Percentiles rank a stretch among this genome's conserved stretches.
Conservation (phyloP, 2,329 filamentous ascomycete species). For the Fusarium armeniacum region DNA sequence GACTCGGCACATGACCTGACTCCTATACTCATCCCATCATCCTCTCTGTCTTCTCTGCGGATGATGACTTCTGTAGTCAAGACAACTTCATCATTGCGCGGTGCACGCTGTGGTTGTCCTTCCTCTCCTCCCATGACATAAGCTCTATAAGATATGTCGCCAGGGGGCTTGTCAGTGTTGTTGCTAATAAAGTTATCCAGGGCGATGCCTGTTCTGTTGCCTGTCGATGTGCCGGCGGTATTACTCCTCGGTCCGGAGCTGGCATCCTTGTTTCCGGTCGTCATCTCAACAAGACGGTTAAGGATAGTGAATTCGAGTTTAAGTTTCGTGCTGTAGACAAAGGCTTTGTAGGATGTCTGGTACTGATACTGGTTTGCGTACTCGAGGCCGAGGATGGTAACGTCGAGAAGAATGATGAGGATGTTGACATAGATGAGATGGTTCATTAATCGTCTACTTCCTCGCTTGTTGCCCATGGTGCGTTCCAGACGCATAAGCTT, state of each 20-base stretch:
- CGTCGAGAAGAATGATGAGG: constrained; percentile 62
- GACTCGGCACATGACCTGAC: constrained; percentile 38
- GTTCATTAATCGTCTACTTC: constrained; percentile 49
- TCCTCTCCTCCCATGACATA: constrained; percentile 48
- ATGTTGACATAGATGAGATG: constrained; percentile 63
- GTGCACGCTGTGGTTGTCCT: neutral
- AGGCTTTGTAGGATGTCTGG: constrained; percentile 56
- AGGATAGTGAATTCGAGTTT: constrained; percentile 59
- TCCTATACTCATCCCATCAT: constrained; percentile 38
- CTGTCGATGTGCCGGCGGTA: constrained; percentile 16
- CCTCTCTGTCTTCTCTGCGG: constrained; percentile 39
- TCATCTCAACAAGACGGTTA: constrained; percentile 56
- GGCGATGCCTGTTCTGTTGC: constrained; percentile 35
- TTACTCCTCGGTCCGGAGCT: constrained; percentile 47
- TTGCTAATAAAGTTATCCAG: constrained; percentile 45
- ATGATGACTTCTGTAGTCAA: constrained; percentile 49
- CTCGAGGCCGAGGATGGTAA: constrained; percentile 58
- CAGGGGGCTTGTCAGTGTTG: constrained; percentile 10
- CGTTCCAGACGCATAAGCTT: constrained; percentile 63
- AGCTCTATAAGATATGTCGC: constrained; percentile 44
- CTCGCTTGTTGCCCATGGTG: constrained; percentile 42
- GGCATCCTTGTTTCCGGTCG: constrained; percentile 46
- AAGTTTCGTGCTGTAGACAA: constrained; percentile 58
- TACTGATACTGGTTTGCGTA: constrained; percentile 55
- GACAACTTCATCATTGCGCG: constrained; percentile 38